These are phyloP conservation scores for Saccharomyces eubayanus DNA, from an alignment of 805 yeast genomes.

Conservation along the genomic window DNA sequence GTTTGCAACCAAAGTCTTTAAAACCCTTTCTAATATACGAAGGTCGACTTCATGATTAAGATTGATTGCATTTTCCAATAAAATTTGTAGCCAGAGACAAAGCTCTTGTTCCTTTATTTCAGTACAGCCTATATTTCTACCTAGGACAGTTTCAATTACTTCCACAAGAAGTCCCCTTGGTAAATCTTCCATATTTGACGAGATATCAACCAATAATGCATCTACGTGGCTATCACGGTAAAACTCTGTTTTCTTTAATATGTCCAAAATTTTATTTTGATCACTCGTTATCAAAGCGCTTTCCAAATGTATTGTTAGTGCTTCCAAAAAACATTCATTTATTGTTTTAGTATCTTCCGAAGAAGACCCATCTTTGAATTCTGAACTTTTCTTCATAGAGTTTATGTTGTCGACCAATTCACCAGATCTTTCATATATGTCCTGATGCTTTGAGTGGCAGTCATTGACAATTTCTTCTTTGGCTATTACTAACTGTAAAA, in stretches of 20 bases:
- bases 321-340: constrained; percentile 17
- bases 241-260: constrained; percentile 15
- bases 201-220: constrained; percentile 14
- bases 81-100: constrained; percentile 27
- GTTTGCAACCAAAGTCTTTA: background rate
- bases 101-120: constrained; percentile 9
- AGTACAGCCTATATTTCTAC: constrained; percentile 16
- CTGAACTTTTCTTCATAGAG: constrained; percentile 10
- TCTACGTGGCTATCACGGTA: constrained; percentile 17
- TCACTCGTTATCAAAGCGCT: constrained; percentile 19
- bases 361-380: constrained; percentile 7
- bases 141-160: constrained; percentile 16
- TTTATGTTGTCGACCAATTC: constrained; percentile 8
- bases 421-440: constrained; percentile 5
- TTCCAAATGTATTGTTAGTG: constrained; percentile 20
- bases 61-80: constrained; percentile 13
- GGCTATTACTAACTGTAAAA: constrained; percentile 13
- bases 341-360: constrained; percentile 9
- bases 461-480: constrained; percentile 2
- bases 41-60: background rate
- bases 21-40: background rate
- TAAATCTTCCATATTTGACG: constrained; percentile 6
- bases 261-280: constrained; percentile 12
- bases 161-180: constrained; percentile 14
- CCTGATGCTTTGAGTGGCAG: constrained; percentile 4